Evolutionary conservation across 352 stramenopile species (phyloP).

Genomic region (Phytophthora litchii): DNA sequence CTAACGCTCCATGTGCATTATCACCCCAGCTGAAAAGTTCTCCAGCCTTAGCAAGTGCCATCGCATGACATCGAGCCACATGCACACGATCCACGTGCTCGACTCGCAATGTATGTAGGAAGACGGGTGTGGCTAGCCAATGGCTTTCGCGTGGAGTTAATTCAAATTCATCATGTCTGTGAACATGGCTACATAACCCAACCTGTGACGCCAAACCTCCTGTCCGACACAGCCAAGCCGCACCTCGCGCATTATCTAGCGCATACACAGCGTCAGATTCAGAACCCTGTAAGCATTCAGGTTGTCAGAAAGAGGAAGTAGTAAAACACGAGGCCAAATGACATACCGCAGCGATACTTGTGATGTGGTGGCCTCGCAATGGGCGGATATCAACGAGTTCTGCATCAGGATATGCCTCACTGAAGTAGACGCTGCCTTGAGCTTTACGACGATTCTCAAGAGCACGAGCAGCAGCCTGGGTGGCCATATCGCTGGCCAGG

Average conservation of each 20-base stretch:
- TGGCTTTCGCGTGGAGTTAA: constrained; percentile 54
- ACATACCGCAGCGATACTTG: constrained; percentile 62
- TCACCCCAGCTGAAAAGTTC: constrained; percentile 95
- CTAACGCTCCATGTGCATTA: constrained; percentile 90
- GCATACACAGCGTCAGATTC: constrained; percentile 79
- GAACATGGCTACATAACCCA: constrained; percentile 55
- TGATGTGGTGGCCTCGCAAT: constrained; percentile 68
- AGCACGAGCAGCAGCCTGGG: constrained; percentile 57
- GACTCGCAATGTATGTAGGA: constrained; percentile 63
- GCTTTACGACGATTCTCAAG: constrained; percentile 62
- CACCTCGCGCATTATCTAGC: constrained; percentile 55
- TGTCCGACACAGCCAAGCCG: constrained; percentile 78
- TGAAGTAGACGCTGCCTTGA: constrained; percentile 75
- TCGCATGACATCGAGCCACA: constrained; percentile 57
- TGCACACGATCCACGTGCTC: constrained; percentile 62
- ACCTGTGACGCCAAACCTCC: constrained; percentile 68
- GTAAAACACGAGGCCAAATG: background rate
- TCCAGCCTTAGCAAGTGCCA: constrained; percentile 84
- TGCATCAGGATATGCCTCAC: constrained; percentile 45
- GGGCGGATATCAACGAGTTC: constrained; percentile 63
- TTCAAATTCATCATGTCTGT: constrained; percentile 51
- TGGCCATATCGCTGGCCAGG: constrained; percentile 58
- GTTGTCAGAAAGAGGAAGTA: constrained; percentile 8
- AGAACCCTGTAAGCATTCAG: constrained; percentile 39
- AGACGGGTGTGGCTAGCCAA: constrained; percentile 75